Evolutionary conservation across 148 eudicot species (phyloP), one percentile per base, ranked within the genome.

Genomic region (Chenopodium formosanum): DNA sequence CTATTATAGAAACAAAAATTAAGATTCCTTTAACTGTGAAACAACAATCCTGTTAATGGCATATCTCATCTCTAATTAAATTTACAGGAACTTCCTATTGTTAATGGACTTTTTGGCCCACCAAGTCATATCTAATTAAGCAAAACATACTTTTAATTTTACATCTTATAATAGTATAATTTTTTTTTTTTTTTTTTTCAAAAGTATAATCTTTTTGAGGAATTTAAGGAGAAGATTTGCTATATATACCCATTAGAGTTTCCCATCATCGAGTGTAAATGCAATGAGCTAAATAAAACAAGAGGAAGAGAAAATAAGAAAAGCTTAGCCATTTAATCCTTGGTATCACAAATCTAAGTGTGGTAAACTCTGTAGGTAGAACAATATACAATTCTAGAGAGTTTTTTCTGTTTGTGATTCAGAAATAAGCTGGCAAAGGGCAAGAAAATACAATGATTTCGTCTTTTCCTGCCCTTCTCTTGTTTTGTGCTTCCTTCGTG

Each of bases 401-500:
- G 22, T 56, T 56, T 56, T 56, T 56, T 56, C 22, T 56, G 62
- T 56, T 56, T 56, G 22, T 56, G 62, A 56, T 50, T 56, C 62
- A 14, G 62, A 56, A 56, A 17, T 14, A 56, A 56, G 22, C 62
- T 56, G 3, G 62, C 62, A 56, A 56, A 56, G 20, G 62, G 20
- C 62, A 16, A 17, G 17, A 56, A 56, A 16, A 56, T 13, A 56
- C 62, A 32, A 82, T 82, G 84, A 46, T 47, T 32, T 79, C 83
- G n/a, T 16, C 86, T 70, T 53, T 6, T 79, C 22, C 14, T 58
- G 31, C 62, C 31, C 78, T 83, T 71, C 40, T 79, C 50, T 60
- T 83, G 52, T n/a, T 25, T 31, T 31, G 22, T 79, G 79, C 79
- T 60, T 79, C 52, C 6, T 69, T 83, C 13, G 31, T 83, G 79